Conservation (phyloP, 371 early-diverging fungal species). For the Mucor velutinosus region DNA sequence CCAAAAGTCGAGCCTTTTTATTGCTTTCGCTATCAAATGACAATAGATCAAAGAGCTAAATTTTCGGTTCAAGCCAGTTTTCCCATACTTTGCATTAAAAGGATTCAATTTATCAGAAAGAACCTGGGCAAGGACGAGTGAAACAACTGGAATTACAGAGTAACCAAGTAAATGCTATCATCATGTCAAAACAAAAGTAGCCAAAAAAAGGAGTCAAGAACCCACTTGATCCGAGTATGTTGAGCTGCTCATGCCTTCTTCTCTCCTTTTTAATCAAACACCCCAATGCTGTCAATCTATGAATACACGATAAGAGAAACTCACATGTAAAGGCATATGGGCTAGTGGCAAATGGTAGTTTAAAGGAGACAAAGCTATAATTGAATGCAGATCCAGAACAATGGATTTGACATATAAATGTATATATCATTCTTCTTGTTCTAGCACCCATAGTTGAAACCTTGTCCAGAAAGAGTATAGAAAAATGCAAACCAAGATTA, state of each 20-base stretch:
- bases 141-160: neutral
- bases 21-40: neutral
- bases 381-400: neutral
- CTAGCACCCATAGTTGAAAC: neutral
- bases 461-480: neutral
- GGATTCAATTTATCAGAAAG: neutral
- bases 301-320: neutral
- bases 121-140: neutral
- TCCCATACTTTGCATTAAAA: neutral
- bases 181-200: neutral
- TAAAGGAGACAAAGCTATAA: neutral
- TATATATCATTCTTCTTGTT: neutral
- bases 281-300: neutral
- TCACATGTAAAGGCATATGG: neutral
- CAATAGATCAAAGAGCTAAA: neutral
- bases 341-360: neutral
- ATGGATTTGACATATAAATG: neutral
- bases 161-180: neutral
- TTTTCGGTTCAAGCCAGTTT: neutral
- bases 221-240: neutral
- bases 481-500: neutral
- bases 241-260: no score
- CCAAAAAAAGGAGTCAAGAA: neutral
- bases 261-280: neutral
- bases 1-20: neutral